A percentile compares a stretch with the other conserved stretches of the same genome.
These are phyloP conservation scores for Penicillium occitanis DNA, from an alignment of 2,329 filamentous ascomycete genomes.

Conservation along the genomic window DNA sequence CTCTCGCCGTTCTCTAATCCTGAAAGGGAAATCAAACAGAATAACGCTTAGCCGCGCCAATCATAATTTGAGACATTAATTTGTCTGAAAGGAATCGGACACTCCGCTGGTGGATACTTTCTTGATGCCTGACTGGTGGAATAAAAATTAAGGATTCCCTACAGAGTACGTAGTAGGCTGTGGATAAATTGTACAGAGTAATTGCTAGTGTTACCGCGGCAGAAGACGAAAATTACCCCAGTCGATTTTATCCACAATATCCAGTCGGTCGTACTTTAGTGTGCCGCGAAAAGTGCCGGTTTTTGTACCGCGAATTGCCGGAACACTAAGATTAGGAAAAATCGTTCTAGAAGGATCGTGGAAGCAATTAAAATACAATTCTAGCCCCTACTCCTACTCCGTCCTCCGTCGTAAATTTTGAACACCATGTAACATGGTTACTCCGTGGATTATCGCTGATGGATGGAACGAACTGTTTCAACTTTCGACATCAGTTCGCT, in stretches of 20 bases:
- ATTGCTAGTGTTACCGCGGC: background rate
- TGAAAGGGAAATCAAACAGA: background rate
- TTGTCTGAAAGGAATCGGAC: background rate
- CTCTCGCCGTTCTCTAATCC: background rate
- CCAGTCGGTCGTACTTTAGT: background rate
- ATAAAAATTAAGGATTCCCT: background rate
- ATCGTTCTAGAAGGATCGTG: constrained; percentile 2
- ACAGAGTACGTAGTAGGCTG: background rate
- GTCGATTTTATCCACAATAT: background rate
- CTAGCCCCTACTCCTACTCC: no score
- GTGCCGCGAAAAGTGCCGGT: background rate
- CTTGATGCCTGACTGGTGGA: background rate
- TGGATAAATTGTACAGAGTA: background rate
- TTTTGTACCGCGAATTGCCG: background rate
- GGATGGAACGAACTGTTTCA: background rate
- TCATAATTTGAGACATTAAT: background rate
- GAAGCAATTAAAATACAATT: background rate
- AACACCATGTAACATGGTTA: constrained; percentile 1
- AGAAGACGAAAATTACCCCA: background rate
- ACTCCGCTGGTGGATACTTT: background rate
- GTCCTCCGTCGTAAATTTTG: no score
- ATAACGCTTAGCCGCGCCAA: background rate
- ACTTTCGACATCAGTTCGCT: background rate
- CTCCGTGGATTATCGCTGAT: background rate
- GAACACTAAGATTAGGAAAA: background rate